Evolutionary conservation across 106 monocot species (phyloP), one percentile per base, ranked within the genome.

Genomic region (Agapanthus africanus): DNA sequence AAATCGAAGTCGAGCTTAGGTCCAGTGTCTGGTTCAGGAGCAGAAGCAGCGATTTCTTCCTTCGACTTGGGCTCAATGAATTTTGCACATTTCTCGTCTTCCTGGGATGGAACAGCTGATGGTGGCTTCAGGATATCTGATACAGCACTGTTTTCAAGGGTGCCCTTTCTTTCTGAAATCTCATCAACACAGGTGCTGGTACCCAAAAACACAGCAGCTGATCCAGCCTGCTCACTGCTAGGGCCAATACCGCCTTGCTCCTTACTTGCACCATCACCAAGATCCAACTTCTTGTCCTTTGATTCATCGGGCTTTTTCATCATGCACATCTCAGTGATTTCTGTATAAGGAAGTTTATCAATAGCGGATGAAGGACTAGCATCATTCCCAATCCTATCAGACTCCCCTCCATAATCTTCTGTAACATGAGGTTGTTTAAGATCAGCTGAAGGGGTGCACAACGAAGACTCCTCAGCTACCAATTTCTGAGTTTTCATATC

Each of bases 1-100:
- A 93, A 72, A 75, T 93, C 92, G 63, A 93, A 88, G 54, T 85
- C 85, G 70, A 83, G 76, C 71, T 78, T 85, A 37, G 81, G 19
- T 65, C 73, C 65, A 39, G 22, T 41, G 75, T 76, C 73, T 66
- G 80, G 63, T 41, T 70, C 77, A 34, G 41, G 25, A 5, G 54
- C 65, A 54, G 78, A 49, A 59, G 54, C 34, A 21, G 65, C 73
- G 65, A 38, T 37, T 36, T 76, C 73, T 25, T 75, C 69, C 33
- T 49, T 79, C 37, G 65, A 27, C 25, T 66, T 71, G 15, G 70
- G 74, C 62, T 22, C 40, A 21, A 61, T 30, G 37, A 50, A 22
- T 35, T 71, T 80, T 3, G 14, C 62, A 65, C 36, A 65, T 34
- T 60, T 56, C 11, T 71, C 81, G 27, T 30, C 52, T 28, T 79